Percentiles rank a stretch among this genome's conserved stretches.
These are phyloP conservation scores for Puya raimondii DNA, from an alignment of 176 grass and related monocot genomes.

Conservation along the genomic window DNA sequence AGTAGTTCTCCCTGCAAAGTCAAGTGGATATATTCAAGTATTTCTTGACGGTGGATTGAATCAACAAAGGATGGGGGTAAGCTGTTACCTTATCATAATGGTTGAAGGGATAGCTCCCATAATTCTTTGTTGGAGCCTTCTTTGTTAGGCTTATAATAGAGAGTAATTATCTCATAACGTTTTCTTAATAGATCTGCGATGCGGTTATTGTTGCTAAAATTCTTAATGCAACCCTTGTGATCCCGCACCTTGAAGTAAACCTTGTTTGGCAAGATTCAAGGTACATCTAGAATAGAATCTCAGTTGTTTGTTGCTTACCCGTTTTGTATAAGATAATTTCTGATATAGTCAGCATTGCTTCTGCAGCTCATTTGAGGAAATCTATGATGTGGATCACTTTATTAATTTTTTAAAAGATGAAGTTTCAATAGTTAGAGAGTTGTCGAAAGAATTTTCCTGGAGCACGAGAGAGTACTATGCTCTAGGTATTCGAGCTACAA, in stretches of 20 bases:
- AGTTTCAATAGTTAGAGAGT: conserved; percentile 48
- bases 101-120: neutral
- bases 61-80: conserved; percentile 96
- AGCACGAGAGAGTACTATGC: conserved; percentile 95
- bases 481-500: conserved; percentile 61
- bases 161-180: conserved; percentile 2
- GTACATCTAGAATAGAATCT: conserved; percentile 28
- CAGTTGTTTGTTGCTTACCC: neutral
- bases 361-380: conserved; percentile 75
- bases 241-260: conserved; percentile 93
- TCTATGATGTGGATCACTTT: conserved; percentile 84
- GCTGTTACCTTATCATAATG: conserved; percentile 3
- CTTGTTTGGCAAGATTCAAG: conserved; percentile 94
- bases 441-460: conserved; percentile 76
- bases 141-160: neutral
- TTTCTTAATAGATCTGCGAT: conserved; percentile 79
- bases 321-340: neutral
- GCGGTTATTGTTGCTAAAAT: conserved; percentile 92
- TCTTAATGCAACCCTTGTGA: conserved; percentile 86
- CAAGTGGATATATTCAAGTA: conserved; percentile 83
- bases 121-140: neutral
- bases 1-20: conserved; percentile 36
- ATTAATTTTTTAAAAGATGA: conserved; percentile 59
- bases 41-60: conserved; percentile 98
- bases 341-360: conserved; percentile 4